Base-by-base conservation (phyloP, 2,329 filamentous ascomycete genomes). In the Alternaria arbusti region DNA sequence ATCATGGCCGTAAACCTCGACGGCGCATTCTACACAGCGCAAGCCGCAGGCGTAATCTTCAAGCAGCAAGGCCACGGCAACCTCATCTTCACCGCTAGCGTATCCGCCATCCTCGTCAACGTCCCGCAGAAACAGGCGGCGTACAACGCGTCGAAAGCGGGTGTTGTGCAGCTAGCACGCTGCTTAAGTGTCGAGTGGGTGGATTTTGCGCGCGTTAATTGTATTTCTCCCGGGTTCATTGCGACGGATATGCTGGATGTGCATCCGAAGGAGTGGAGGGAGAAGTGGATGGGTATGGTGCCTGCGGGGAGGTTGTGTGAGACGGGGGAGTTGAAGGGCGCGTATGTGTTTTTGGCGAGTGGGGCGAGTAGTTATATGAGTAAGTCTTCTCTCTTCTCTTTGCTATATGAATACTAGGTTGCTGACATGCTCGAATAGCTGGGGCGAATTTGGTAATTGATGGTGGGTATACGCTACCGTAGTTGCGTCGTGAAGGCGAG, bases 161-260 rank as follows among this genome's bases (percentile, higher is more conserved):
- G 57, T 5, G 68, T 73, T 6, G 64, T 71, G 46, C 71, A 73
- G 26, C 44, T 73, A 11, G 70, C 62, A 2, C 61, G 64, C 23
- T 68, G 67, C 12, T 56, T 73, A 54, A 64, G 58, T 15, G 65
- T 71, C 22, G 71, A 73, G 47, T 72, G 71, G 71, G 67, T 69
- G 15, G 70, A 72, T 13, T 73, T 73, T 43, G 66, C 66, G 76
- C 89, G 91, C 40, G 91, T 93, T 76, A 94, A 94, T 86, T 90
- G 88, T 81, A 93, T 94, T 82, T 91, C 88, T 15, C 91, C 91
- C n/a, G 91, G 91, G 28, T 94, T 94, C 84, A 94, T 94, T 91
- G 91, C 93, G 83, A 94, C 91, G 9, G 91, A 90, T 10, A 85
- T 68, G 65, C 32, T 68, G 28, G 52, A 57, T 44, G 52, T 64